A percentile compares a stretch with the other conserved stretches of the same genome.
Conservation (phyloP, 306 rosid genomes). For the Crotalaria pallida region DNA sequence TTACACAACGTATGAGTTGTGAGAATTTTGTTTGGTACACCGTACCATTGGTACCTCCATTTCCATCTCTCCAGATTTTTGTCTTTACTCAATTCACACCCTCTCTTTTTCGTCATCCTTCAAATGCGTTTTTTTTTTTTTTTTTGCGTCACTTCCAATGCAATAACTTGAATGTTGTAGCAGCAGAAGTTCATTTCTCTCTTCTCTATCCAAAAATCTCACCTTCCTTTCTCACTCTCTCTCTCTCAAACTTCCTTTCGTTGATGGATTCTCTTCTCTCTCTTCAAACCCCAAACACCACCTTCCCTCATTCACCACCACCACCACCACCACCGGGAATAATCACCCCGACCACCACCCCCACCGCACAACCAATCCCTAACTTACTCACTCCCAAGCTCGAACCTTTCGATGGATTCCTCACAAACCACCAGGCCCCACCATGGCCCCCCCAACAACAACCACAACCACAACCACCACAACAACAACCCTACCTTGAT, state of each 20-base stretch:
- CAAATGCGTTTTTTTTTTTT: no score
- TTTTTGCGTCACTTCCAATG: no score
- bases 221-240: not conserved
- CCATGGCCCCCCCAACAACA: not conserved
- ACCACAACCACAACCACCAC: not conserved
- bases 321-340: not conserved
- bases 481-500: conserved; percentile 19
- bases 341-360: not conserved
- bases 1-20: no score
- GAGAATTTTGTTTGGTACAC: no score
- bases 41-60: no score
- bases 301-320: conserved; percentile 31
- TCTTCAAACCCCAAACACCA: conserved; percentile 49
- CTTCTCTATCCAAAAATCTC: not conserved
- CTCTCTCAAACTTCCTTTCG: not conserved
- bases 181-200: no score
- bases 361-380: conserved; percentile 18
- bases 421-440: not conserved
- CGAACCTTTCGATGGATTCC: conserved; percentile 57
- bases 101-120: no score
- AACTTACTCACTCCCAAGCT: conserved; percentile 49
- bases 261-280: conserved; percentile 56
- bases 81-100: no score
- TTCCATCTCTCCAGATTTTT: no score
- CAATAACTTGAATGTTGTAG: no score